Evolutionary conservation across 1,139 yeast genomes (phyloP).

Genomic region (Suhomyces guaymorum): DNA sequence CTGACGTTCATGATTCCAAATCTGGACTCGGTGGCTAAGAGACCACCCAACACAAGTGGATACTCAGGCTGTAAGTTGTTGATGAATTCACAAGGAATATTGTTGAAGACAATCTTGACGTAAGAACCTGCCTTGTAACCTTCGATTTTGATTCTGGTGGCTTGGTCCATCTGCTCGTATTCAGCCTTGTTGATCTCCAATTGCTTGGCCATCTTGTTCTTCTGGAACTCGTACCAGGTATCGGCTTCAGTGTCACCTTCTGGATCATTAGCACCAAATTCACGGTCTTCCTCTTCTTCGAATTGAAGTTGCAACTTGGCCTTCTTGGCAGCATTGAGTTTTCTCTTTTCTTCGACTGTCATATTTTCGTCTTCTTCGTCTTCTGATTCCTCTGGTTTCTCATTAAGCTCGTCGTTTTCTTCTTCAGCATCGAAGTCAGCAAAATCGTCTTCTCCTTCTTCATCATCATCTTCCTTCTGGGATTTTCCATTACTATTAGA

Average conservation of each 20-base stretch:
- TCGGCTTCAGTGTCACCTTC: constrained; percentile 78
- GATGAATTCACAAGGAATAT: constrained; percentile 86
- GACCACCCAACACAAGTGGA: constrained; percentile 89
- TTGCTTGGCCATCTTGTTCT: constrained; percentile 95
- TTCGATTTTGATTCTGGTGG: constrained; percentile 76
- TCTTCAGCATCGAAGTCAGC: constrained; percentile 53
- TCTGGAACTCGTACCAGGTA: constrained; percentile 97
- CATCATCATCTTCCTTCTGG: constrained; percentile 26
- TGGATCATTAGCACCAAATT: constrained; percentile 70
- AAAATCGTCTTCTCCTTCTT: constrained; percentile 43
- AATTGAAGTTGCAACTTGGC: constrained; percentile 86
- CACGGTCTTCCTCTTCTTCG: constrained; percentile 86
- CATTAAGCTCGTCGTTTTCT: constrained; percentile 35
- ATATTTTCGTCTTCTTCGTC: constrained; percentile 42
- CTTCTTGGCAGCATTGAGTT: constrained; percentile 81
- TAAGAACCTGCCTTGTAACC: constrained; percentile 94
- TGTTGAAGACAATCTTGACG: constrained; percentile 82
- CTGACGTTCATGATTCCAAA: constrained; percentile 93
- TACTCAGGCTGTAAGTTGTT: constrained; percentile 81
- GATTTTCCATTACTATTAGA: too few species aligned
- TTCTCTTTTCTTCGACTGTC: constrained; percentile 70
- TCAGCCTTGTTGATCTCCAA: constrained; percentile 88
- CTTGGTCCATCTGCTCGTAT: constrained; percentile 70
- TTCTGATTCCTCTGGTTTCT: constrained; percentile 31
- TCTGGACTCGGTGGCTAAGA: constrained; percentile 84